These are phyloP conservation scores for Diaporthe velutina DNA, from an alignment of 2,329 filamentous ascomycete genomes.

Conservation along the genomic window DNA sequence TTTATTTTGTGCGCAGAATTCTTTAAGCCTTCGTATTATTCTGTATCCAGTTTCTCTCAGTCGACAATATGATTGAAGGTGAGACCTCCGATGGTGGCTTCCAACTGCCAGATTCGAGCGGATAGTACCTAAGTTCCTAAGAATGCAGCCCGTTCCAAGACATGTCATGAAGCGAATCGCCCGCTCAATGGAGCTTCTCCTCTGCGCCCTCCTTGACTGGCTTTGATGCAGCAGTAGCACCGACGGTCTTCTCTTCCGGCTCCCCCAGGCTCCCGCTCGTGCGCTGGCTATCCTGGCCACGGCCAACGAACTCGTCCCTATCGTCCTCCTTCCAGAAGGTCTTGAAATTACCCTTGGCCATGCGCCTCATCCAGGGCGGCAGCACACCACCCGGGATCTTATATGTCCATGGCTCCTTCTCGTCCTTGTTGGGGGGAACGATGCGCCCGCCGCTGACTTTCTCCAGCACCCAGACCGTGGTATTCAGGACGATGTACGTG, in stretches of 20 bases:
- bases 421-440: slow-evolving; percentile 79
- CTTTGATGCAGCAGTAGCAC: slow-evolving; percentile 24
- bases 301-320: slow-evolving; percentile 30
- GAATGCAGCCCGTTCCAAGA: not conserved
- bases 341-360: slow-evolving; percentile 72
- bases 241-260: slow-evolving; percentile 29
- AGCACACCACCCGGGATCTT: slow-evolving; percentile 80
- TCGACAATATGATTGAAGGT: not conserved
- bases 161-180: not conserved
- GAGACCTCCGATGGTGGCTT: not conserved
- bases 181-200: slow-evolving; percentile 7
- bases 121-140: not conserved
- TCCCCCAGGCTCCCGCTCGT: slow-evolving; percentile 27
- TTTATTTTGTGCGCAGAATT: not conserved
- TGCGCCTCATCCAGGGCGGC: slow-evolving; percentile 78
- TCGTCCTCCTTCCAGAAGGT: slow-evolving; percentile 75
- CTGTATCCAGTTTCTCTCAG: not conserved
- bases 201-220: slow-evolving; percentile 16
- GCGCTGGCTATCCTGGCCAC: slow-evolving; percentile 17
- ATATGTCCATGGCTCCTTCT: slow-evolving; percentile 86
- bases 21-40: not conserved
- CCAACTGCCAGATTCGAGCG: not conserved
- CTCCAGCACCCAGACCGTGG: slow-evolving; percentile 76
- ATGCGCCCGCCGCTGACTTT: slow-evolving; percentile 76
- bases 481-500: slow-evolving; percentile 83